phyloP scores from a whole-genome alignment of 371 early-diverging fungal genomes.

The Circinella umbellata region DNA sequence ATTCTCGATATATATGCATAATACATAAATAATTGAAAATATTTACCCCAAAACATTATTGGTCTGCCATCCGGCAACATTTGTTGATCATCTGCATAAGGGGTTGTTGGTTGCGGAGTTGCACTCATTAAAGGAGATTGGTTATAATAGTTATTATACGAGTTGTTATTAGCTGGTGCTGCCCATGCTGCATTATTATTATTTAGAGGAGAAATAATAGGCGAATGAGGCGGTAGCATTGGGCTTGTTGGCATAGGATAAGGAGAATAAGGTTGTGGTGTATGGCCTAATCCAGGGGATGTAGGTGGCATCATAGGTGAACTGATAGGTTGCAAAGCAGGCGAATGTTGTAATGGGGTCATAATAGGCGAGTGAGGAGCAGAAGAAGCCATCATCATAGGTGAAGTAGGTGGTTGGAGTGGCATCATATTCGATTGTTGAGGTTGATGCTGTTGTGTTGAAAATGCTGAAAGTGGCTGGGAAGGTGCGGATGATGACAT shows the following conservation, averaged over 20 bases:
- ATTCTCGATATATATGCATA: not conserved
- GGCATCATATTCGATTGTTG: conserved; percentile 14
- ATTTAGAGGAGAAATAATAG: not conserved
- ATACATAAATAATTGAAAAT: not conserved
- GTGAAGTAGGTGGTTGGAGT: conserved; percentile 7
- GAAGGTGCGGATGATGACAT: conserved; percentile 14
- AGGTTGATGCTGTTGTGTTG: conserved; percentile 11
- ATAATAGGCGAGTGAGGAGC: conserved; percentile 10
- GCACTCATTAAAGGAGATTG: not conserved
- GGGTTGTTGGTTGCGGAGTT: conserved; percentile 7
- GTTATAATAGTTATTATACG: not conserved
- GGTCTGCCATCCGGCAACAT: conserved; percentile 39
- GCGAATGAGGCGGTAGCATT: not conserved
- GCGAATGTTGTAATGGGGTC: not conserved
- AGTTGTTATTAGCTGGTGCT: not conserved
- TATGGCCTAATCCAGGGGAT: not conserved
- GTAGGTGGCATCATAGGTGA: not conserved
- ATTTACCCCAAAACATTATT: conserved; percentile 46
- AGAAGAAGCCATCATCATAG: conserved; percentile 8
- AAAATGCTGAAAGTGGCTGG: conserved; percentile 3
- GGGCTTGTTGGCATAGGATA: not conserved
- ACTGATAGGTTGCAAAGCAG: conserved; percentile 11
- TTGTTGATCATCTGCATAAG: conserved; percentile 7
- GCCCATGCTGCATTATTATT: not conserved
- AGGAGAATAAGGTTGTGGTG: not conserved